Conservation (phyloP, 2,329 filamentous ascomycete genomes). For the Sclerotinia minor region DNA sequence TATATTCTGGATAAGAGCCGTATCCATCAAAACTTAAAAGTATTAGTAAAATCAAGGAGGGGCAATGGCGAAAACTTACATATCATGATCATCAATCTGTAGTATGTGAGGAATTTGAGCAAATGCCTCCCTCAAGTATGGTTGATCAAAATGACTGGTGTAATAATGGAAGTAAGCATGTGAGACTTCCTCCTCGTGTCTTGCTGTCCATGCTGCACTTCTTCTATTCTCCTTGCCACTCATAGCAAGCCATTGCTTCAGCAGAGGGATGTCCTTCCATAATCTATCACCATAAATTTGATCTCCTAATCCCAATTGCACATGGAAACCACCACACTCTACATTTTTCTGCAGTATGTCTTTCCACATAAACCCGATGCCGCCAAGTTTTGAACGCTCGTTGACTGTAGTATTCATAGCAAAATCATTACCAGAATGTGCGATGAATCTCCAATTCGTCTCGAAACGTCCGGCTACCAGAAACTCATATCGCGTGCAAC, state of each 20-base stretch:
- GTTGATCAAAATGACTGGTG: conserved; percentile 96
- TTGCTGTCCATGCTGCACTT: conserved; percentile 86
- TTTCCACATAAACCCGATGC: conserved; percentile 97
- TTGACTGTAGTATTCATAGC: conserved; percentile 81
- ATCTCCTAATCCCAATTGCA: conserved; percentile 86
- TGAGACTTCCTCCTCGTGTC: conserved; percentile 91
- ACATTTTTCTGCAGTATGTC: conserved; percentile 97
- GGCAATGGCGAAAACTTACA: conserved; percentile 61
- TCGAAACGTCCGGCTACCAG: conserved; percentile 88
- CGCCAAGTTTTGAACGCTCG: conserved; percentile 82
- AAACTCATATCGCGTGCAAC: conserved; percentile 98
- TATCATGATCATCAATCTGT: conserved; percentile 95
- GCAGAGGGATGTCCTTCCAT: conserved; percentile 91
- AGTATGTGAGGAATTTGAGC: conserved; percentile 94
- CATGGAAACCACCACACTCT: conserved; percentile 93
- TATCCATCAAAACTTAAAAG: conserved; percentile 85
- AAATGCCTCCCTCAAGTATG: conserved; percentile 90
- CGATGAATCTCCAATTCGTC: conserved; percentile 92
- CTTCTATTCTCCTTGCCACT: conserved; percentile 92
- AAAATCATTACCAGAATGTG: conserved; percentile 96
- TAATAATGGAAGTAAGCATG: conserved; percentile 99
- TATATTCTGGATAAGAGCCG: conserved; percentile 95
- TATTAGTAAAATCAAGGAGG: conserved; percentile 24
- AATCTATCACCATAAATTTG: conserved; percentile 94
- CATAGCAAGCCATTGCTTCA: conserved; percentile 94